Evolutionary conservation across 495 filamentous ascomycete species (phyloP), one percentile per base, ranked within the genome.

Genomic region (Cercophora scortea): DNA sequence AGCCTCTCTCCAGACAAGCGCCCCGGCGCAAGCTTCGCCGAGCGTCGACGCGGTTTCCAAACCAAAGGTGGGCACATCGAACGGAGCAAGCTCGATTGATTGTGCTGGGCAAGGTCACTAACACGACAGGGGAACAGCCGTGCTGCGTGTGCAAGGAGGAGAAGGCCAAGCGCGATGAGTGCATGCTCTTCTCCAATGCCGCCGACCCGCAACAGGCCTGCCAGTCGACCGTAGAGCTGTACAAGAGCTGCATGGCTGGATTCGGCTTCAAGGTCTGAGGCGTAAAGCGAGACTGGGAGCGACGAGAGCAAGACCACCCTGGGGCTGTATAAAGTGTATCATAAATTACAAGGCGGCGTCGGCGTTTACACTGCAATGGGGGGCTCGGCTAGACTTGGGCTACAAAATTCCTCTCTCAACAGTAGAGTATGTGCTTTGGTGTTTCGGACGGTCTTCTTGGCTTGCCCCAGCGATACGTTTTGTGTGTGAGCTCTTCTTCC

Each of bases 141-240:
- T 96, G 90, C 80, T 96, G 92, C 69, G 93, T 98, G 17, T 98
- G 93, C 81, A 96, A 92, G 63, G 79, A 89, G 43, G 93, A 98
- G 70, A 98, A 98, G 68, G 78, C 87, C 52, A 71, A 76, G 54
- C 89, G 93, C 54, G 93, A 98, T 70, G 93, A 98, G 72, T 98
- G 93, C 77, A 96, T 98, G 92, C 86, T 98, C 15, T 96, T 97
- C 72, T 90, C 86, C 51, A 89, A 81, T 55, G 74, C 81, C 55
- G 79, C 82, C 52, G 82, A 94, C 62, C 86, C 90, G 32, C 79
- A 88, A 61, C 65, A 77, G 58, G 89, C 91, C 55, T 98, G 93
- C 75, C 74, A 83, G 66, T 76, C 84, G 12, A 80, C 84, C 50
- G 87, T 98, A 56, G 83, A 90, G 12, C 80, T 84, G 60, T 98